Conservation (phyloP, 1,284 basidiomycete species). For the Ceratobasidium papillatum region DNA sequence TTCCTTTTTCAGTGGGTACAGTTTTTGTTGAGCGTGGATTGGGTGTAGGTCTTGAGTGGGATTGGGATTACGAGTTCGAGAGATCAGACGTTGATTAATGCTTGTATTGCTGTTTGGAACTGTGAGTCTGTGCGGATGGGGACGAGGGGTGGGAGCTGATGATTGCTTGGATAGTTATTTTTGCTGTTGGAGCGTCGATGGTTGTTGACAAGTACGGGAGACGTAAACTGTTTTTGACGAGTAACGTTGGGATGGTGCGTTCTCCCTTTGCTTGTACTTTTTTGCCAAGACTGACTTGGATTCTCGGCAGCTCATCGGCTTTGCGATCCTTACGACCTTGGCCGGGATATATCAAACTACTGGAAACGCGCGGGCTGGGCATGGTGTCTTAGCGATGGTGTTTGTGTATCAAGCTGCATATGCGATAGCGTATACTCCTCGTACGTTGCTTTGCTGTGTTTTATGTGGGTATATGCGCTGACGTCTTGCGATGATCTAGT, state of each 20-base stretch:
- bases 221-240: slow-evolving; percentile 68
- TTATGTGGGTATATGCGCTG: slow-evolving; percentile 21
- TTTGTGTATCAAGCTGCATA: slow-evolving; percentile 48
- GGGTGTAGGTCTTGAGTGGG: slow-evolving; percentile 27
- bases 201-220: slow-evolving; percentile 69
- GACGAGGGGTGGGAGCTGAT: not conserved
- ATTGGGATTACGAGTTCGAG: slow-evolving; percentile 27
- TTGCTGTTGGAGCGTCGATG: slow-evolving; percentile 58
- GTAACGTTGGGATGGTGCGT: slow-evolving; percentile 66
- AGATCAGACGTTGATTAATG: slow-evolving; percentile 42
- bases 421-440: slow-evolving; percentile 72
- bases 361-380: slow-evolving; percentile 27
- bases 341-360: slow-evolving; percentile 25
- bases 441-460: not conserved
- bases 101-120: slow-evolving; percentile 29
- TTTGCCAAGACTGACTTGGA: not conserved
- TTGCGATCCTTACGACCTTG: slow-evolving; percentile 30
- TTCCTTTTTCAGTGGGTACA: not conserved
- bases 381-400: slow-evolving; percentile 64
- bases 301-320: slow-evolving; percentile 12
- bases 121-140: not conserved
- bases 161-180: not conserved
- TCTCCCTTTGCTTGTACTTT: not conserved
- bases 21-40: not conserved
- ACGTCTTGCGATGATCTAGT: slow-evolving; percentile 28